Base-by-base conservation (phyloP, 768 basidiomycete species). In the Serendipita indica region DNA sequence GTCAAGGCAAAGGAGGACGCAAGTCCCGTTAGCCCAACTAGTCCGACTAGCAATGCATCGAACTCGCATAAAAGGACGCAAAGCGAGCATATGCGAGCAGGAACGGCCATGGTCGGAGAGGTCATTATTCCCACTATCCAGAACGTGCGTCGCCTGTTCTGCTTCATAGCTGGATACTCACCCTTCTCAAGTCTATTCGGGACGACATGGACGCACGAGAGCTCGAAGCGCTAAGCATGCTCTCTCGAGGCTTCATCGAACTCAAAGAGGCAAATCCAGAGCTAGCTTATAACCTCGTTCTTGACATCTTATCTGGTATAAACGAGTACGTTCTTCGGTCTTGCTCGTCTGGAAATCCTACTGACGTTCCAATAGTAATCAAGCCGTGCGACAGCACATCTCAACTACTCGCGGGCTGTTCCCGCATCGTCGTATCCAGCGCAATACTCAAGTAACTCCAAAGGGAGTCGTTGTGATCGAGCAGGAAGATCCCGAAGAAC, bases 261-360 rank as follows among this genome's bases (percentile, higher is more conserved):
- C 75, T 99, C 18, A 82, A 83, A 60, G 82, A 84, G 16, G 79
- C 80, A 20, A 92, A 93, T 65, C 80, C 94, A 0, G 82, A 84
- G 60, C 75, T 96, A 32, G 86, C 89, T 0, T 94, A 96, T 68
- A 84, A 82, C 62, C 73, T 94, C 45, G 79, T 98, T 37, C 80
- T 93, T 58, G 93, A 97, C 66, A 80, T 98, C 37, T 74, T 98
- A 7, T 78, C 84, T 33, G 91, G 88, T 13, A 85, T 98, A 67
- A 89, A 94, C 68, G 87, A 90, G 92, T 92, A 69, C 62, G 87
- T 78, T 14, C 54, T 62, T 37, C 20, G 61, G 33, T 22, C 22
- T 10, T 28, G 56, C 16, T 22, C 46, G 16, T 28, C 52, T 58
- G 39, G 45, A 3, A 2, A 52, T 39, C 56, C 28, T 27, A 39